Base-by-base conservation (phyloP, 331 rosid species). In the Pyrus hybrid region DNA sequence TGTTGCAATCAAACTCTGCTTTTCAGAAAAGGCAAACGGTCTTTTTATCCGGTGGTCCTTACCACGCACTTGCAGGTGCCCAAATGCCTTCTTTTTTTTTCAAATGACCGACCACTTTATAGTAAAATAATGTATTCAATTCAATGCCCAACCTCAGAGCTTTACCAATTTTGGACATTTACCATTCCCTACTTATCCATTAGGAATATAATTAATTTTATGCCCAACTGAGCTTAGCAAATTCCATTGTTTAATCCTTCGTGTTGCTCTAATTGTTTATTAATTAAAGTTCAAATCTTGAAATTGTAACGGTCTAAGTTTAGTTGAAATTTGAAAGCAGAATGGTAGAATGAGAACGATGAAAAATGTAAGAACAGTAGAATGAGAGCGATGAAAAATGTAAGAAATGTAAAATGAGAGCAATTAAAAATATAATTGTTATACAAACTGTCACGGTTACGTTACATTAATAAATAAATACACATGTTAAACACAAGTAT, bases 21-120 rank as follows among this genome's bases (percentile, higher is more conserved):
- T 82, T 83, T 54, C 28, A 43, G 10, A 68, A 82, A 83, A 70
- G 81, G 78, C 84, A 69, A 14, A 33, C 68, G 28, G 68, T 54
- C 81, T 76, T 82, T 53, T 26, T 56, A 56, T 56, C 61, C 66
- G 32, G 17, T 60, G 64, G 64, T 60, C 64, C 67, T 62, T 23
- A 10, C 30, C 64, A 43, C 49, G 1, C 49, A 43, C 5, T 28
- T 7, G 8, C 51, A 33, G 54, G 62, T 12, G 51, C 66, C 61
- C 67, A 74, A 47, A 72, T 56, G 72, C 45, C 74, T 41, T 4
- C 4, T 18, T 10, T 18, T 23, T n/a, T 70, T 25, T 32, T 5
- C 13, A 49, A 56, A 32, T 67, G 61, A 61, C 77, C 16, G 29
- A 72, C 47, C 74, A 51, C 66, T 18, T 35, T 33, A 3, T 43